Percentiles rank a stretch among this genome's conserved stretches.
Conservation (phyloP, 2,329 filamentous ascomycete genomes). For the Reticulascus tulasneorum region DNA sequence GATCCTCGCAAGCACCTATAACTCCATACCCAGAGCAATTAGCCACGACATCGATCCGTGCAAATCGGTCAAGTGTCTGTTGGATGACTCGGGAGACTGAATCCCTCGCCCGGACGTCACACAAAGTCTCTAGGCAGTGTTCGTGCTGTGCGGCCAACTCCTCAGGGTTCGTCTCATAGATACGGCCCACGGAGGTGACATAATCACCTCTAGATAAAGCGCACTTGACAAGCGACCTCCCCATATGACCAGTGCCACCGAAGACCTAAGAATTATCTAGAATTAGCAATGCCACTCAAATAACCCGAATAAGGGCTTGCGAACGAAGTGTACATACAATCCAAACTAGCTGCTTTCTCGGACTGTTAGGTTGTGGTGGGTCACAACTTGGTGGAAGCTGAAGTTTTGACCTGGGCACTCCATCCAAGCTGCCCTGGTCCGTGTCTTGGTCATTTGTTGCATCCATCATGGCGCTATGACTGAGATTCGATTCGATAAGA, state of each 20-base stretch:
- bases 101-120: conserved; percentile 79
- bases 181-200: conserved; percentile 81
- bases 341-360: conserved; percentile 78
- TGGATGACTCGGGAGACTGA: conserved; percentile 72
- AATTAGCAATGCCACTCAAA: not conserved
- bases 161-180: conserved; percentile 68
- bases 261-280: conserved; percentile 60
- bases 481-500: no score
- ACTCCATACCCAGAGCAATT: conserved; percentile 96
- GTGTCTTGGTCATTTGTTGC: conserved; percentile 7
- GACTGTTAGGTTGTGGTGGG: conserved; percentile 68
- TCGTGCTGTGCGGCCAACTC: conserved; percentile 61
- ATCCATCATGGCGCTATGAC: conserved; percentile 9
- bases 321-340: conserved; percentile 55
- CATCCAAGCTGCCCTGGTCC: conserved; percentile 4
- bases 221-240: conserved; percentile 79
- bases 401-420: conserved; percentile 28
- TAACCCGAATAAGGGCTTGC: not conserved
- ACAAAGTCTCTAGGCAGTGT: conserved; percentile 76
- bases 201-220: conserved; percentile 77
- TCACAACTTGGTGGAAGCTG: conserved; percentile 81
- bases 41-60: conserved; percentile 80
- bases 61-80: conserved; percentile 68
- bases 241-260: conserved; percentile 96
- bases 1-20: conserved; percentile 92